Conservation (phyloP, 129 eudicot genomes). For the Daucus carota region DH1_v3.0 NC_030383.2:35181001-35181500, state of each 20-base stretch:
- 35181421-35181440: not conserved
- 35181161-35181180: not conserved
- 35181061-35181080: conserved; percentile 19
- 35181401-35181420: not conserved
- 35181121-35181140: conserved; percentile 16
- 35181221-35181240: not conserved
- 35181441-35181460: not conserved
- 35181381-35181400: not conserved
- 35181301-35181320: not conserved
- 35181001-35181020: not conserved
- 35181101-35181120: conserved; percentile 17
- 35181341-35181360: not conserved
- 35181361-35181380: not conserved
- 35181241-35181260: not conserved
- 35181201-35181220: not conserved
- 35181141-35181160: conserved; percentile 2
- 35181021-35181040: conserved; percentile 5
- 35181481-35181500: not conserved
- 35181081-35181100: conserved; percentile 29
- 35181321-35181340: not conserved
- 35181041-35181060: conserved; percentile 3
- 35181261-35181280: not conserved
- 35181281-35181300: not conserved
- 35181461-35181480: not conserved
- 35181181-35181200: not conserved